These are phyloP conservation scores for Lophium mytilinum DNA, from an alignment of 495 filamentous ascomycete genomes.

Conservation along the genomic window DNA sequence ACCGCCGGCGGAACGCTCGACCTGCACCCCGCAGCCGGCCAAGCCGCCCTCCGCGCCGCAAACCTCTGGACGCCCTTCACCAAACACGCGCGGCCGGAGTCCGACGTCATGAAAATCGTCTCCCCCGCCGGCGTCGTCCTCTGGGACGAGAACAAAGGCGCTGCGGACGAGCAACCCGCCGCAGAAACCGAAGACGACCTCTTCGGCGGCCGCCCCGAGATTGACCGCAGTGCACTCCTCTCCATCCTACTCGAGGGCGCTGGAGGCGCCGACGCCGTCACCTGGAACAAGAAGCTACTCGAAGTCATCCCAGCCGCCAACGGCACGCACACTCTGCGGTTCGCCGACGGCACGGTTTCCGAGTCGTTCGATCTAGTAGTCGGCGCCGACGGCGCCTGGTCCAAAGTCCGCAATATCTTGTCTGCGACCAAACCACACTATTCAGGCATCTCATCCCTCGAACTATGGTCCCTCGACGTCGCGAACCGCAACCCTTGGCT, in stretches of 20 bases:
- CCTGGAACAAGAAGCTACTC: conserved; percentile 38
- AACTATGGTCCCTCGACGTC: conserved; percentile 24
- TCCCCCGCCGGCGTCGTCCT: background rate
- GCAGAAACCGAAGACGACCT: background rate
- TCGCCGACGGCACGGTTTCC: conserved; percentile 19
- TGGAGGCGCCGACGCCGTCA: conserved; percentile 35
- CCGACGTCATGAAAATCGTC: conserved; percentile 28
- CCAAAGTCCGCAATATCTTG: conserved; percentile 42
- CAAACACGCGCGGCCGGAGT: conserved; percentile 34
- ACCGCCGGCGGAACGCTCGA: conserved; percentile 49
- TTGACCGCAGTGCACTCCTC: conserved; percentile 1
- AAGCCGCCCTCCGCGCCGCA: conserved; percentile 43
- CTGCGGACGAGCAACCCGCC: background rate
- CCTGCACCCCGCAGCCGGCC: conserved; percentile 45
- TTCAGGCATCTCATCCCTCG: conserved; percentile 34
- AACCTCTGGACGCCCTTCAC: conserved; percentile 44
- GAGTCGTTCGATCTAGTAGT: conserved; percentile 46
- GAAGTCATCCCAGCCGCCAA: background rate
- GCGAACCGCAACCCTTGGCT: conserved; percentile 26
- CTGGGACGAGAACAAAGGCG: background rate
- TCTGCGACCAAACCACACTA: conserved; percentile 42
- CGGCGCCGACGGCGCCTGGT: conserved; percentile 57
- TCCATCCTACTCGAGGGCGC: conserved; percentile 6
- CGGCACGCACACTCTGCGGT: conserved; percentile 21
- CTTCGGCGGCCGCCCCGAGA: background rate